phyloP scores from a whole-genome alignment of 2,329 filamentous ascomycete species.

The Trichoderma sp. region DNA sequence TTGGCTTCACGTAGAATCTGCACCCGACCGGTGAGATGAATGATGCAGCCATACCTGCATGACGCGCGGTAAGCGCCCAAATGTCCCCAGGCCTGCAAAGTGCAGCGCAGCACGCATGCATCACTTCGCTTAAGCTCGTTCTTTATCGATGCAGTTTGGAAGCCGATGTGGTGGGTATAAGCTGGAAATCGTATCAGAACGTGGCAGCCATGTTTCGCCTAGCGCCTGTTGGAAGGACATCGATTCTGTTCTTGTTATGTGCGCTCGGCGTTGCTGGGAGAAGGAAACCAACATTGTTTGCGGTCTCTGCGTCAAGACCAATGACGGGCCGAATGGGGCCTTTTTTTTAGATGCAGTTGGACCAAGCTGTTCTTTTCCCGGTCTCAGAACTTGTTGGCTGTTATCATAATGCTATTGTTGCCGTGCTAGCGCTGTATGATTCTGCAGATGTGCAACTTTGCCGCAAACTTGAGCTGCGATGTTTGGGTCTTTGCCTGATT shows the following conservation, averaged over 20 bases:
- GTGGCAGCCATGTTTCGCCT: background rate
- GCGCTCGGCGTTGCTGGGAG: background rate
- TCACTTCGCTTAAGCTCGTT: conserved; percentile 2
- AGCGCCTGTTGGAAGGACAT: background rate
- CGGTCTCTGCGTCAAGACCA: background rate
- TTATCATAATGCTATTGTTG: background rate
- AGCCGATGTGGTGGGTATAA: background rate
- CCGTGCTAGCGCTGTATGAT: background rate
- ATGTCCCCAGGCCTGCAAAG: background rate
- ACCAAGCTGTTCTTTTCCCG: background rate
- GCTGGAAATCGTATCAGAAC: background rate
- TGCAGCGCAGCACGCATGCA: conserved; percentile 10
- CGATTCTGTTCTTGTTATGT: background rate
- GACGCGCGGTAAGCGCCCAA: conserved; percentile 22
- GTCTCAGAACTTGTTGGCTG: background rate
- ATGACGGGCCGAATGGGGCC: background rate
- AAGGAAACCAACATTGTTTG: background rate
- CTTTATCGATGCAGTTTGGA: background rate
- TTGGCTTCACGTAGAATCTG: background rate
- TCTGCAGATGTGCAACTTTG: background rate
- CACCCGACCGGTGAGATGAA: conserved; percentile 9
- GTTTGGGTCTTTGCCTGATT: background rate
- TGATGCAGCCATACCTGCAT: conserved; percentile 20
- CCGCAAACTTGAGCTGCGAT: background rate
- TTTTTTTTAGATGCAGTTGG: background rate